phyloP scores from a whole-genome alignment of 2,329 filamentous ascomycete genomes.

The Colletotrichum siamense region DNA sequence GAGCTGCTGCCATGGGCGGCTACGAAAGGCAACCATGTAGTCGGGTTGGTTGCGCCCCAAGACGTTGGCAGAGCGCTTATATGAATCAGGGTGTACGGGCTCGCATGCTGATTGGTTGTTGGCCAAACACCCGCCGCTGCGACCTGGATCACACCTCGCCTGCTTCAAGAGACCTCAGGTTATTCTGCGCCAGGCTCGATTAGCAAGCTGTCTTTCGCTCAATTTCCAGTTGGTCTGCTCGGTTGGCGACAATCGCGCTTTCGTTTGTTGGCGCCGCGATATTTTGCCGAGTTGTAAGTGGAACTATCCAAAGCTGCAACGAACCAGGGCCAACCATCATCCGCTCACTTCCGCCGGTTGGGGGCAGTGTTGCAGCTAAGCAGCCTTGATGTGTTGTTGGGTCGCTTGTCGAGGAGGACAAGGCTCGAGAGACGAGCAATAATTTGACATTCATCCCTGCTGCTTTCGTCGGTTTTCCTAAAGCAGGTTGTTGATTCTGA shows the following conservation, averaged over 20 bases:
- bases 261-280: conserved; percentile 5
- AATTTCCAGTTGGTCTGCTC: background rate
- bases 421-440: background rate
- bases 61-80: conserved; percentile 17
- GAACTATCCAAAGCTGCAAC: background rate
- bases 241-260: conserved; percentile 3
- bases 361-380: background rate
- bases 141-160: conserved; percentile 23
- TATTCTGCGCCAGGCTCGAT: background rate
- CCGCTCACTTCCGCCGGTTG: background rate
- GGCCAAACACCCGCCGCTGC: conserved; percentile 13
- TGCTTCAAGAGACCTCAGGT: background rate
- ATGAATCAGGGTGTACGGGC: background rate
- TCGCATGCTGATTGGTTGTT: conserved; percentile 17
- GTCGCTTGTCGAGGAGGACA: background rate
- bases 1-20: conserved; percentile 8
- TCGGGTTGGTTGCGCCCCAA: background rate
- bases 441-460: background rate
- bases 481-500: background rate
- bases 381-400: background rate
- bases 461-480: background rate
- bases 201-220: background rate
- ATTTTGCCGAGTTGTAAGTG: conserved; percentile 1
- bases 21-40: conserved; percentile 8
- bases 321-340: background rate